Evolutionary conservation across 1,139 yeast species (phyloP).

Genomic region (Debaryomyces nepalensis): DNA sequence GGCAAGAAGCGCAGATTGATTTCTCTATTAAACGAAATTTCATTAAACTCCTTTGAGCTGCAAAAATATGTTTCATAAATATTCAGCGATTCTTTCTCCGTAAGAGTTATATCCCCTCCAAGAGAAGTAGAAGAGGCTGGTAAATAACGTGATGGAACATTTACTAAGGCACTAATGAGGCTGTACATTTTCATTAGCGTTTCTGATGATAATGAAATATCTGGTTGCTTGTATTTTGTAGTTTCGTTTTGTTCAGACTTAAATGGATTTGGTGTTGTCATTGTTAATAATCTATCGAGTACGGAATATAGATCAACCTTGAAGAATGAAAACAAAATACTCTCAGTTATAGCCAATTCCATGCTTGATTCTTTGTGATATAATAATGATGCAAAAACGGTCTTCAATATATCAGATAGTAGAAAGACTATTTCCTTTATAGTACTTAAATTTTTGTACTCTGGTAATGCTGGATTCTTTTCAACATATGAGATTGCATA

Average conservation of each 20-base stretch:
- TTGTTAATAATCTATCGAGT: slow-evolving; percentile 28
- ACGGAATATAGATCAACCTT: slow-evolving; percentile 29
- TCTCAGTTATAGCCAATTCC: slow-evolving; percentile 24
- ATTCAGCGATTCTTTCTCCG: slow-evolving; percentile 27
- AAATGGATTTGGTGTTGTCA: slow-evolving; percentile 27
- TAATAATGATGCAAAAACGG: slow-evolving; percentile 23
- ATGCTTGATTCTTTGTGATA: slow-evolving; percentile 19
- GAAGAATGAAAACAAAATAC: slow-evolving; percentile 27
- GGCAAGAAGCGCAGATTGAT: slow-evolving; percentile 30
- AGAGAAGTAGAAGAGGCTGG: slow-evolving; percentile 23
- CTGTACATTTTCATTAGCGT: slow-evolving; percentile 31
- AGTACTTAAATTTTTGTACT: slow-evolving; percentile 25
- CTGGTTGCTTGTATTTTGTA: slow-evolving; percentile 20
- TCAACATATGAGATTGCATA: slow-evolving; percentile 23
- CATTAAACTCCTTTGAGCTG: slow-evolving; percentile 20
- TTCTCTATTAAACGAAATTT: slow-evolving; percentile 19
- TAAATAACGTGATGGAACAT: slow-evolving; percentile 27
- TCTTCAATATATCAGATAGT: slow-evolving; percentile 30
- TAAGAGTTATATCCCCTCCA: slow-evolving; percentile 35
- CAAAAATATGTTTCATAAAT: slow-evolving; percentile 24
- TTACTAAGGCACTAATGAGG: slow-evolving; percentile 32
- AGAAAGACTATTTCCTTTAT: slow-evolving; percentile 35
- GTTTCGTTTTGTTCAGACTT: slow-evolving; percentile 12
- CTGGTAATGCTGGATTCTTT: slow-evolving; percentile 17
- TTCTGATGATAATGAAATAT: slow-evolving; percentile 34